These are phyloP conservation scores for Gelatoporia subvermispora DNA, from an alignment of 768 basidiomycete species.

Conservation along the genomic window DNA sequence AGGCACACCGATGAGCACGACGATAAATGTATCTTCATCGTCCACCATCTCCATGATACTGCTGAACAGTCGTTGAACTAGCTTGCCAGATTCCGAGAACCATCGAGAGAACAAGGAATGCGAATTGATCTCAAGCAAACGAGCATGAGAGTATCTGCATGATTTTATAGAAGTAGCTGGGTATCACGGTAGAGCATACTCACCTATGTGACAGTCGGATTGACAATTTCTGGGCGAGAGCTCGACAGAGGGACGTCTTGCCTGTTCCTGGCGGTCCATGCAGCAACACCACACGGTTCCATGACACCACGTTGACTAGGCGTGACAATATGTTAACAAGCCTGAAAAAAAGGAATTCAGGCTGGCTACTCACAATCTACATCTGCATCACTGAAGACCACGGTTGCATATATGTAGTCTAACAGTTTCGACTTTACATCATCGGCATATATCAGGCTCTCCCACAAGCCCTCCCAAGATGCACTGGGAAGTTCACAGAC, in stretches of 20 bases:
- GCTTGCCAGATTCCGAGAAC: slow-evolving; percentile 99
- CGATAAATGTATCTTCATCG: slow-evolving; percentile 86
- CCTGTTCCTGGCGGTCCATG: slow-evolving; percentile 98
- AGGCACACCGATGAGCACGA: slow-evolving; percentile 81
- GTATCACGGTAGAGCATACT: slow-evolving; percentile 9
- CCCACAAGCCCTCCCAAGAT: slow-evolving; percentile 90
- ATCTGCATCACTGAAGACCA: slow-evolving; percentile 85
- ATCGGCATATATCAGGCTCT: slow-evolving; percentile 78
- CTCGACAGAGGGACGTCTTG: slow-evolving; percentile 92
- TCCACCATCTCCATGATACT: slow-evolving; percentile 89
- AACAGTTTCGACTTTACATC: slow-evolving; percentile 84
- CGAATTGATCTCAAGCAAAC: slow-evolving; percentile 94
- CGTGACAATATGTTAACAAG: neutral
- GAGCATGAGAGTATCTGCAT: slow-evolving; percentile 80
- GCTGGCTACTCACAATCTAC: slow-evolving; percentile 61
- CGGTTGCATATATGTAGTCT: slow-evolving; percentile 92
- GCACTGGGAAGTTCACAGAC: slow-evolving; percentile 84
- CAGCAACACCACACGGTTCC: slow-evolving; percentile 92
- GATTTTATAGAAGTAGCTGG: neutral
- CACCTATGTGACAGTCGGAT: slow-evolving; percentile 85
- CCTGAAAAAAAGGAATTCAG: neutral
- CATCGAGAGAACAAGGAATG: slow-evolving; percentile 97
- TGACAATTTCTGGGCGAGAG: slow-evolving; percentile 91
- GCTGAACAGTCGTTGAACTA: slow-evolving; percentile 89
- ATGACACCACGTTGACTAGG: slow-evolving; percentile 83